A percentile compares a stretch with the other conserved stretches of the same genome.
Evolutionary conservation across 768 basidiomycete species (phyloP).

Genomic region (Trametopsis cervina): DNA sequence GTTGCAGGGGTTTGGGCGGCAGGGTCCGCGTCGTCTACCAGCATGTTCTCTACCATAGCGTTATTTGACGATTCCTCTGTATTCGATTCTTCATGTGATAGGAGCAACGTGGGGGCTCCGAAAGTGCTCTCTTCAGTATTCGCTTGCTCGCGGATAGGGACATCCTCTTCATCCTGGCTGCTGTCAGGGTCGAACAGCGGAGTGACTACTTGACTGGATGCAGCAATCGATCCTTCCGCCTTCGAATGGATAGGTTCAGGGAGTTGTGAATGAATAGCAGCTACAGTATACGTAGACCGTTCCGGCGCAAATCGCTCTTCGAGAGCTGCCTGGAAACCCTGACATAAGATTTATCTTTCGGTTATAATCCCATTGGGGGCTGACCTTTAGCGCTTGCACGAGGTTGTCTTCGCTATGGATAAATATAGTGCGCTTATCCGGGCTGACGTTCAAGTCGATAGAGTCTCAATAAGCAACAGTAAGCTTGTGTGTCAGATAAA

Average conservation of each 20-base stretch:
- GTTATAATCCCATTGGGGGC: not conserved
- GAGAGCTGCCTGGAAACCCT: conserved; percentile 58
- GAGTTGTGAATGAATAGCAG: conserved; percentile 3
- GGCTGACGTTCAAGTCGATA: conserved; percentile 91
- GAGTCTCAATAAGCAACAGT: conserved; percentile 37
- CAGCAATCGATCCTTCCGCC: not conserved
- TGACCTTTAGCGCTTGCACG: conserved; percentile 71
- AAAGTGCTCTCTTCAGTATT: not conserved
- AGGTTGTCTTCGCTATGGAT: conserved; percentile 82
- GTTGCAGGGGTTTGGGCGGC: no score
- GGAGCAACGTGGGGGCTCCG: not conserved
- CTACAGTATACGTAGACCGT: conserved; percentile 67
- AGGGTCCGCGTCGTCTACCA: no score
- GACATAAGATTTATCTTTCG: not conserved
- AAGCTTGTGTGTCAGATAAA: not conserved
- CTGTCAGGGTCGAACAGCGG: not conserved
- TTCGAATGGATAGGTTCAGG: not conserved
- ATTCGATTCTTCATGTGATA: no score
- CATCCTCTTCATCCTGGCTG: not conserved
- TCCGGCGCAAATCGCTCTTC: conserved; percentile 62
- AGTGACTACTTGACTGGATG: not conserved
- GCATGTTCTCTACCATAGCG: no score
- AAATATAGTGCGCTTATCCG: conserved; percentile 94
- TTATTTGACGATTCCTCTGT: no score
- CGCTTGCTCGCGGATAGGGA: not conserved